Base-by-base conservation (phyloP, 2,329 filamentous ascomycete species). In the Corinectria fuckeliana region DNA sequence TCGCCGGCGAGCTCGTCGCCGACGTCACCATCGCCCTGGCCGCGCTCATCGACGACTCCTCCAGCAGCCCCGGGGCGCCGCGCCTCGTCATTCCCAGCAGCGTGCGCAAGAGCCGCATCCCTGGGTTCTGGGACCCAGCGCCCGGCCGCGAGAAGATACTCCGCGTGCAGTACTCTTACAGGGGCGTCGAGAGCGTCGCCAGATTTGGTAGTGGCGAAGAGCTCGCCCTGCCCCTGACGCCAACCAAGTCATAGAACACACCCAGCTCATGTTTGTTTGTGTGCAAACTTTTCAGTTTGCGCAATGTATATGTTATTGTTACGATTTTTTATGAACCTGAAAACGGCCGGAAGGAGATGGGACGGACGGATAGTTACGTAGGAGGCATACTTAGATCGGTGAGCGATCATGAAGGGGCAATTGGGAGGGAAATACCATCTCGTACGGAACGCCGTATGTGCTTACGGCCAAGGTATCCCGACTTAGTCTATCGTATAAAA, bases 121-220 rank as follows among this genome's bases (percentile, higher is more conserved):
- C 81, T 0, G 82, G 82, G 1, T 84, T 84, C 67, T 83, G 81
- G 78, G 82, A 84, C 55, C 81, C 81, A 14, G 77, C 76, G 11
- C 82, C 81, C 5, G 68, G 69, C 30, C 68, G 70, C 32, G 73
- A 73, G 18, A 84, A 84, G 75, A 74, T 78, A 32, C 70, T 84
- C 47, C 75, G 76, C 44, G 78, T 84, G 14, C 72, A 77, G 56
- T 84, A 83, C 60, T 56, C 75, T 18, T 82, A 75, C 65, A 78
- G 76, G 64, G 80, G 70, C n/a, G 58, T 50, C 23, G 64, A 66
- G 18, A 58, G 51, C 20, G 59, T 62, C n/a, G 30, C 66, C 16
- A 65, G 70, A 21, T 65, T 71, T 16, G 58, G 52, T 13, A 62
- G 60, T 3, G 64, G 56, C 14, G 67, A 71, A 20, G 68, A 70